Percentiles rank a stretch among this genome's conserved stretches.
These are phyloP conservation scores for Anthostomella pinea DNA, from an alignment of 2,329 filamentous ascomycete genomes.

Conservation along the genomic window DNA sequence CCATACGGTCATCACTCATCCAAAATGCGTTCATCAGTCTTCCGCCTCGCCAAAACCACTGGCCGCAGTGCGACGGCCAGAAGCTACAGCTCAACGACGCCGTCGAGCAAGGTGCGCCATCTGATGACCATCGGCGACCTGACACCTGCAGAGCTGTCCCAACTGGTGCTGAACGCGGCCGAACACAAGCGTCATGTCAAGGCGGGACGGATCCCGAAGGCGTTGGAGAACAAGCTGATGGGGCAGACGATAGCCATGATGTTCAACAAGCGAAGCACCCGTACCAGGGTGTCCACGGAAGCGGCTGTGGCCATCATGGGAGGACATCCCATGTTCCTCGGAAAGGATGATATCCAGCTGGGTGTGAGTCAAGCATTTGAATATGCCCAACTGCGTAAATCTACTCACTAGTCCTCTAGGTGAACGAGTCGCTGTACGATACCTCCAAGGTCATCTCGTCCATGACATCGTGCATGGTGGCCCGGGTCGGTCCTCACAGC, in stretches of 20 bases:
- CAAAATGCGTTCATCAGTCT: conserved; percentile 25
- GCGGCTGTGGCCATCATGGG: conserved; percentile 84
- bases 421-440: conserved; percentile 94
- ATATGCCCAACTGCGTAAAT: background rate
- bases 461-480: conserved; percentile 82
- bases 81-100: conserved; percentile 43
- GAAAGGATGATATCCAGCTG: conserved; percentile 93
- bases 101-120: conserved; percentile 61
- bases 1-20: too few species aligned
- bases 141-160: conserved; percentile 72
- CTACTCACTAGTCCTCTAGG: conserved; percentile 40
- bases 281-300: conserved; percentile 91
- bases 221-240: conserved; percentile 60
- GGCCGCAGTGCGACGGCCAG: conserved; percentile 36
- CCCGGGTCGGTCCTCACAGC: conserved; percentile 73
- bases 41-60: conserved; percentile 15
- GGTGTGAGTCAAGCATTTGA: too few species aligned
- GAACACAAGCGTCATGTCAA: conserved; percentile 76
- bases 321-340: conserved; percentile 93
- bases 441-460: conserved; percentile 91
- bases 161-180: conserved; percentile 78
- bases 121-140: conserved; percentile 90
- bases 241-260: conserved; percentile 89
- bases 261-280: conserved; percentile 93
- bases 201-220: conserved; percentile 56